Evolutionary conservation across 441 rosid species (phyloP).

Genomic region (Erysimum cheiri): DNA sequence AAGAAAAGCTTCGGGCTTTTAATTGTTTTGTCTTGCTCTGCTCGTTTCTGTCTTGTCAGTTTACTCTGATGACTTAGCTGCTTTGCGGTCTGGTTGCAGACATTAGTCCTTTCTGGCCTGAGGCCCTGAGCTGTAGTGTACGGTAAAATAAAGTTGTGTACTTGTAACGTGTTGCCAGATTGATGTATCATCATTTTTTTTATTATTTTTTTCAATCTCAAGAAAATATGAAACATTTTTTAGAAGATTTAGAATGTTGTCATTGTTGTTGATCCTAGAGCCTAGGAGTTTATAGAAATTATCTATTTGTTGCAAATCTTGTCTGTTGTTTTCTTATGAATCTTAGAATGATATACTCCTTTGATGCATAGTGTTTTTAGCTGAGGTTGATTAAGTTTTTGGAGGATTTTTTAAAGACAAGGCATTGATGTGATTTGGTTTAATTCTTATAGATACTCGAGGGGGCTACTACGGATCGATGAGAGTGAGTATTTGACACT

Average conservation of each 20-base stretch:
- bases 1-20: conserved; percentile 19
- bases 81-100: conserved; percentile 19
- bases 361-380: conserved; percentile 22
- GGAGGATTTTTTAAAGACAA: too few relatives aligned
- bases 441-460: conserved; percentile 30
- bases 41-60: conserved; percentile 29
- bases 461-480: conserved; percentile 65
- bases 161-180: conserved; percentile 25
- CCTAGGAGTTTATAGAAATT: neutral
- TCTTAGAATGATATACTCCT: neutral
- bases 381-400: neutral
- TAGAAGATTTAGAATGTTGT: neutral
- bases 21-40: conserved; percentile 10
- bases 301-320: neutral
- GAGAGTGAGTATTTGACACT: conserved; percentile 78
- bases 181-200: conserved; percentile 1
- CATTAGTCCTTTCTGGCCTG: conserved; percentile 8
- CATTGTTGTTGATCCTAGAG: neutral
- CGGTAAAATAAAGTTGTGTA: conserved; percentile 7
- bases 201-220: neutral
- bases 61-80: conserved; percentile 21
- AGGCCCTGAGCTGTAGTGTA: too few relatives aligned
- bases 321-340: neutral
- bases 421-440: too few relatives aligned
- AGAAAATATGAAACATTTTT: neutral